Evolutionary conservation across 192 early-diverging fungal genomes (phyloP).

Genomic region (Coemansia sp.): DNA sequence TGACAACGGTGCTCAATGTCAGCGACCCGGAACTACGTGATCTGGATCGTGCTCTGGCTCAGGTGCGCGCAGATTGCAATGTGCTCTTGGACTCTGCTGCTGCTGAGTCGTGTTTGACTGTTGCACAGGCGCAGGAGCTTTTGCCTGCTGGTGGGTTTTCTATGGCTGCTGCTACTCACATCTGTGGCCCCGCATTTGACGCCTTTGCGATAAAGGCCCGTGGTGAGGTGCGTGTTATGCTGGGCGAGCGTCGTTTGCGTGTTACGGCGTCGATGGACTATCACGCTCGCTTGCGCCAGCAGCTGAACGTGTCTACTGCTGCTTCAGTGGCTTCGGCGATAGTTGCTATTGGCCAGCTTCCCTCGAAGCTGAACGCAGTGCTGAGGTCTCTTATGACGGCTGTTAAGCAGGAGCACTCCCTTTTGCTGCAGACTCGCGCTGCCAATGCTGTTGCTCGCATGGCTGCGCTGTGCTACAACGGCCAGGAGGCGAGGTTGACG

Average conservation of each 20-base stretch:
- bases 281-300: slow-evolving; percentile 64
- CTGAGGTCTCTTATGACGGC: slow-evolving; percentile 86
- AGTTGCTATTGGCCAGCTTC: slow-evolving; percentile 72
- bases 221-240: background rate
- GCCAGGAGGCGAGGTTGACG: slow-evolving; percentile 3
- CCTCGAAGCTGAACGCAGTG: slow-evolving; percentile 78
- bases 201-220: slow-evolving; percentile 41
- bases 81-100: slow-evolving; percentile 59
- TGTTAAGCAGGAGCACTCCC: slow-evolving; percentile 64
- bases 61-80: slow-evolving; percentile 67
- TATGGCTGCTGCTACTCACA: slow-evolving; percentile 56
- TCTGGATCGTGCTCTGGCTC: slow-evolving; percentile 57
- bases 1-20: slow-evolving; percentile 54
- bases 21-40: slow-evolving; percentile 66
- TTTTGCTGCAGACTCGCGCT: slow-evolving; percentile 58
- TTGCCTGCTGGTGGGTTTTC: slow-evolving; percentile 56
- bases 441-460: slow-evolving; percentile 56
- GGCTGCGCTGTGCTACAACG: slow-evolving; percentile 31
- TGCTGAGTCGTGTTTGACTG: background rate
- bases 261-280: slow-evolving; percentile 63
- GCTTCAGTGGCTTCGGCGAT: slow-evolving; percentile 79
- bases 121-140: background rate
- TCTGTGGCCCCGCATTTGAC: slow-evolving; percentile 52
- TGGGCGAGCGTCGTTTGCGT: slow-evolving; percentile 64
- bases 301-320: slow-evolving; percentile 59